These are phyloP conservation scores for Suillus placidus DNA, from an alignment of 768 basidiomycete species.

Conservation along the genomic window DNA sequence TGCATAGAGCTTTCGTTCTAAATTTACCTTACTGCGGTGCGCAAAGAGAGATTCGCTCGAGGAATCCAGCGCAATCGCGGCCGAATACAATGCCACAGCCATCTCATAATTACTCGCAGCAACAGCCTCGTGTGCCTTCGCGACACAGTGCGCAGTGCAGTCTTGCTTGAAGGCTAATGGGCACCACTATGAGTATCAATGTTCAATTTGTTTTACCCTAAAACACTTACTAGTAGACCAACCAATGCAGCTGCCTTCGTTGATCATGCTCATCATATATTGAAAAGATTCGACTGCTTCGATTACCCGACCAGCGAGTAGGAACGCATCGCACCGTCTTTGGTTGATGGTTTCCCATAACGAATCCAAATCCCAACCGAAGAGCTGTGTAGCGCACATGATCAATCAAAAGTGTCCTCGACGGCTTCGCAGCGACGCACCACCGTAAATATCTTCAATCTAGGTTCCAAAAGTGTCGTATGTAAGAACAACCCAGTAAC, in stretches of 20 bases:
- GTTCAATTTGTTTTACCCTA: too few species aligned
- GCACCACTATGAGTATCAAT: neutral
- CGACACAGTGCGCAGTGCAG: neutral
- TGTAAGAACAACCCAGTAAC: neutral
- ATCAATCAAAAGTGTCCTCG: neutral
- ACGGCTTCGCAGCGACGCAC: neutral
- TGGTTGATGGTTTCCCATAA: neutral
- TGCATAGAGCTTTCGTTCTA: neutral
- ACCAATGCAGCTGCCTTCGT: neutral
- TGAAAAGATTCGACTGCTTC: constrained; percentile 1
- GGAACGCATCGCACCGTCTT: neutral
- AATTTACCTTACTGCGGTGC: neutral
- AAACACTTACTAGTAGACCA: neutral
- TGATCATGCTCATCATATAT: neutral
- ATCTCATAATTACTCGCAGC: neutral
- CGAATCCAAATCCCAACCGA: neutral
- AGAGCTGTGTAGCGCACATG: neutral
- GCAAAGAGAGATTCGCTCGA: neutral
- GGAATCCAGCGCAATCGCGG: neutral
- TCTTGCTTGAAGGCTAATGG: neutral
- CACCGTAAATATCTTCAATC: constrained; percentile 1
- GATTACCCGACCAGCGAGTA: neutral
- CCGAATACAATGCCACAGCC: neutral
- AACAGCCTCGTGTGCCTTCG: neutral
- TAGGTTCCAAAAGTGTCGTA: neutral